Evolutionary conservation across 1,139 yeast species (phyloP), one percentile per base, ranked within the genome.

Genomic region (Blastobotrys petasosporus): DNA sequence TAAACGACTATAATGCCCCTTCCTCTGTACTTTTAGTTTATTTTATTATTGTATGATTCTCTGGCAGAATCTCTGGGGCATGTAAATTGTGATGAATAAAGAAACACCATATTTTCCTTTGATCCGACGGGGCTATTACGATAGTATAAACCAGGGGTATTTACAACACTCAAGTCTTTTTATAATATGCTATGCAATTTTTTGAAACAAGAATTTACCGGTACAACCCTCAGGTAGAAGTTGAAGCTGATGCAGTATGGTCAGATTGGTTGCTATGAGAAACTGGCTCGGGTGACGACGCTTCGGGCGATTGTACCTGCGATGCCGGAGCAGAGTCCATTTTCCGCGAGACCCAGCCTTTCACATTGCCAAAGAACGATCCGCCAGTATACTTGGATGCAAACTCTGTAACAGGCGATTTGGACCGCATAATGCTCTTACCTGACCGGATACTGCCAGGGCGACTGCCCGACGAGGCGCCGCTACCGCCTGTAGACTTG

Each of bases 331-430:
- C 44, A 1, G 51, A 42, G 31, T 57, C 57, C 45, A 52, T 53
- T 39, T 56, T 75, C 30, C 71, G 69, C 38, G 74, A 74, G 58
- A 82, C 82, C 88, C 90, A 82, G 39, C 75, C 86, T 61, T 77
- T 80, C 51, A 83, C 79, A 32, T 78, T 79, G 47, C 82, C 72
- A 34, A 82, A 68, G 2, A 81, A 74, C 3, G 64, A 69, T 42
- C 66, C 66, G 23, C 71, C 85, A 43, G 80, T 75, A 60, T 74
- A 80, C 53, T 73, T 75, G 44, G 79, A 69, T 4, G 85, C 85
- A 64, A 80, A 80, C 46, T 80, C 85, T 2, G 79, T 73, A 53
- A 79, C 76, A 1, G 86, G 86, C 11, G 82, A 76, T 23, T 65
- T 58, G 30, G 53, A 20, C 4, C 25, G 25, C 6, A 7, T 7